Evolutionary conservation across 129 eudicot species (phyloP).

Genomic region (Daucus carota): DH1_v3.0 NC_030384.2:30785001-30785500

Average conservation of each 20-base stretch:
- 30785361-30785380: constrained; percentile 64
- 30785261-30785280: too few relatives aligned
- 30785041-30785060: background rate
- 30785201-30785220: background rate
- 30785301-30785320: constrained; percentile 79
- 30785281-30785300: too few relatives aligned
- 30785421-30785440: constrained; percentile 54
- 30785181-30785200: background rate
- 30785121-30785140: constrained; percentile 78
- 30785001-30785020: background rate
- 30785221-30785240: background rate
- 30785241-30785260: background rate
- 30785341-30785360: constrained; percentile 47
- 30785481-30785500: constrained; percentile 57
- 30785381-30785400: constrained; percentile 51
- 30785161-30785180: constrained; percentile 68
- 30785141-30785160: constrained; percentile 83
- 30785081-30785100: constrained; percentile 73
- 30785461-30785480: constrained; percentile 73
- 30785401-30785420: constrained; percentile 44
- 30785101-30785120: constrained; percentile 81
- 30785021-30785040: background rate
- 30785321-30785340: constrained; percentile 44
- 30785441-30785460: constrained; percentile 57
- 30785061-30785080: background rate